Evolutionary conservation across 495 filamentous ascomycete species (phyloP).

Genomic region (Cercophora scortea): DNA sequence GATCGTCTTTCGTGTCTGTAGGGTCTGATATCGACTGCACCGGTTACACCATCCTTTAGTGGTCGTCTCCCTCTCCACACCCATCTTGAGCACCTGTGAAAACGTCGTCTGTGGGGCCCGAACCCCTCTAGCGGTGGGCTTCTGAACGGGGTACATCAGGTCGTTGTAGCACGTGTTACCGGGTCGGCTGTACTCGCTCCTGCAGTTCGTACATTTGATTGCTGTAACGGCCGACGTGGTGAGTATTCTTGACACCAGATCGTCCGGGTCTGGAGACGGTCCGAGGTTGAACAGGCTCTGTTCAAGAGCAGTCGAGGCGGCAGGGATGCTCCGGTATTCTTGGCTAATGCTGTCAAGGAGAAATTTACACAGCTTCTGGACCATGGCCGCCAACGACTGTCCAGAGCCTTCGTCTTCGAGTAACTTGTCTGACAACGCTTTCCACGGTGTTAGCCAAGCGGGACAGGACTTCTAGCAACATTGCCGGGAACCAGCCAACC

Average conservation of each 20-base stretch:
- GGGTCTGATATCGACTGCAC: conserved; percentile 77
- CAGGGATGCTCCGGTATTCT: conserved; percentile 20
- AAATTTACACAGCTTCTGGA: conserved; percentile 18
- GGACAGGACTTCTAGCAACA: background rate
- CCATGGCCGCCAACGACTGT: conserved; percentile 21
- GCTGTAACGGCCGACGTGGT: conserved; percentile 37
- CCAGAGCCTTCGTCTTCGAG: conserved; percentile 64
- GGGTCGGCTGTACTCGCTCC: conserved; percentile 63
- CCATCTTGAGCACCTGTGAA: conserved; percentile 75
- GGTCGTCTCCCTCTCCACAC: conserved; percentile 75
- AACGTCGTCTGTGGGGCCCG: conserved; percentile 55
- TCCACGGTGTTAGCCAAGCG: conserved; percentile 6
- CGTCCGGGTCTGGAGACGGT: conserved; percentile 8
- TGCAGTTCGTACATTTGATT: conserved; percentile 76
- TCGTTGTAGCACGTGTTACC: conserved; percentile 71
- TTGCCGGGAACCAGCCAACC: conserved; percentile 26
- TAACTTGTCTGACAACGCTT: conserved; percentile 61
- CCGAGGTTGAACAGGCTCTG: conserved; percentile 13
- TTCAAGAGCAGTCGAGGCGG: conserved; percentile 20
- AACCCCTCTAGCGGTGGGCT: conserved; percentile 34
- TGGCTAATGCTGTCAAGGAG: conserved; percentile 18
- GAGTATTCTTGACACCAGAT: conserved; percentile 22
- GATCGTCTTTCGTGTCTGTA: conserved; percentile 71
- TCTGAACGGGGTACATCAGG: conserved; percentile 65
- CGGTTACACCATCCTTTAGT: conserved; percentile 84